Evolutionary conservation across 495 filamentous ascomycete genomes (phyloP), one percentile per base, ranked within the genome.

Genomic region (Niebla homalea): DNA sequence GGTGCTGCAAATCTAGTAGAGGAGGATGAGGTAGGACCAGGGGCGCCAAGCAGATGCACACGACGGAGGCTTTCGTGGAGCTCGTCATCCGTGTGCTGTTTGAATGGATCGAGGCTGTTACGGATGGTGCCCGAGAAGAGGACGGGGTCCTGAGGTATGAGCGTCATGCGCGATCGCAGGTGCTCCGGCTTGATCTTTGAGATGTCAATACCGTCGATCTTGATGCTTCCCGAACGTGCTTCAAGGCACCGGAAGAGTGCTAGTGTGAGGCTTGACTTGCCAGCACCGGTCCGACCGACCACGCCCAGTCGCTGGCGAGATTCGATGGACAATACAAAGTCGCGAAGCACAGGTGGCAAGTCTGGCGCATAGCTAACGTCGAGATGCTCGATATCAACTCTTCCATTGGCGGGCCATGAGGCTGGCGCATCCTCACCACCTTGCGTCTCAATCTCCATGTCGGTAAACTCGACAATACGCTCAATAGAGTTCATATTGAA

Each of bases 81-180:
- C 1, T 46, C 32, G 8, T 57, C 49, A 26, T 60, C 50, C 0
- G 46, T 53, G 12, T 50, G 36, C 4, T 49, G 26, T n/a, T 46
- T 39, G 2, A 52, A 54, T 4, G 64, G 66, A 43, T 67, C 64
- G 22, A 65, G 48, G 43, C 68, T 70, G 18, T 43, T 44, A 4
- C 63, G 55, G 10, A 70, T 53, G 25, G 64, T 63, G 8, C 63
- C 66, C 4, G 35, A 49, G 8, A 62, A 53, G 36, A 67, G 58
- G 23, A 62, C 58, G 8, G 66, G 60, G 20, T 69, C 65, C 44
- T 69, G 67, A 10, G 66, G 65, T 26, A 70, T 62, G 29, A 62
- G 62, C 12, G 45, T 55, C 1, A 70, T 39, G 19, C 51, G 26
- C 12, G 60, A 60, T 8, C 69, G 62, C 14, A 70, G 48, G 22